phyloP scores from a whole-genome alignment of 176 grass and related monocot species.

The Musa troglodytarum region DNA sequence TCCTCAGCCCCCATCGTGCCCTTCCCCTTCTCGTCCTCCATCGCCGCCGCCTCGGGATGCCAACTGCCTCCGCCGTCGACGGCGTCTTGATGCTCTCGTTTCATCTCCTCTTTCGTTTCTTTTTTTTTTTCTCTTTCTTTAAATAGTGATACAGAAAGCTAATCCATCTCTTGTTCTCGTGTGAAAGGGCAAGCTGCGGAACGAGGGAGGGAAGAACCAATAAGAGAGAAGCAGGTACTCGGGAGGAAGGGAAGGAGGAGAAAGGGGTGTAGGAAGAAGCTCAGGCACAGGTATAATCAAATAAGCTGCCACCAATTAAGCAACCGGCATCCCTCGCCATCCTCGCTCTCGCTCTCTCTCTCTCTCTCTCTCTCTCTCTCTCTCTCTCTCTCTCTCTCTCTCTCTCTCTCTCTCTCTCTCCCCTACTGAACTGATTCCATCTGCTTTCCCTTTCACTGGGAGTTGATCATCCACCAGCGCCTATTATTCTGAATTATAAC shows the following conservation, averaged over 20 bases:
- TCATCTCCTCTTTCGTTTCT: constrained; percentile 27
- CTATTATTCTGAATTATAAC: background rate
- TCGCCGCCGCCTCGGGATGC: background rate
- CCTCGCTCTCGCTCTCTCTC: background rate
- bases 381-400: background rate
- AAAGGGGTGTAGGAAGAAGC: background rate
- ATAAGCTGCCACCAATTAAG: too few relatives aligned
- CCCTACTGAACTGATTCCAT: background rate
- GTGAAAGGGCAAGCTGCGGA: background rate
- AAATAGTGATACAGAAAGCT: background rate
- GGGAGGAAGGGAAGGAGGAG: background rate
- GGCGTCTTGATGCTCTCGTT: constrained; percentile 66
- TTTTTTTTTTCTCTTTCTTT: background rate
- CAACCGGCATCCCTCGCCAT: too few relatives aligned
- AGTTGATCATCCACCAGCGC: background rate
- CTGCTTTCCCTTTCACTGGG: background rate
- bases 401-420: background rate
- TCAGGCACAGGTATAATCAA: background rate
- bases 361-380: too few relatives aligned
- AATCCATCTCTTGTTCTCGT: background rate
- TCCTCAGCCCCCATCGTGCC: constrained; percentile 13
- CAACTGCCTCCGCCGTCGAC: constrained; percentile 22
- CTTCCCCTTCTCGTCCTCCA: background rate
- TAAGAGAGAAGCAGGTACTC: background rate
- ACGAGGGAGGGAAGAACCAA: background rate